Evolutionary conservation across 441 rosid genomes (phyloP), one percentile per base, ranked within the genome.

Genomic region (Populus hybrid): DNA sequence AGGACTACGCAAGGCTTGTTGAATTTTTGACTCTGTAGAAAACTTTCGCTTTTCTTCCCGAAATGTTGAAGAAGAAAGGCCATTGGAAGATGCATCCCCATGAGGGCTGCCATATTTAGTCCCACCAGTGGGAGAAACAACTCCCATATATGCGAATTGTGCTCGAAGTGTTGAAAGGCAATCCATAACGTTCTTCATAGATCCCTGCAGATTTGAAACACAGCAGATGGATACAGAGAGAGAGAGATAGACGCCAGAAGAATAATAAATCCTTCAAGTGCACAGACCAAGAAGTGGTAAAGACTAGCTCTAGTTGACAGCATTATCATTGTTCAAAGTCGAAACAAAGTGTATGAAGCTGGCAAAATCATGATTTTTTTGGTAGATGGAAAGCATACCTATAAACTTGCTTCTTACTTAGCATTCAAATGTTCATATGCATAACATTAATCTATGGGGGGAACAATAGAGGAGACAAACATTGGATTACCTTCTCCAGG

Each of bases 401-500:
- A 4, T 64, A 42, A 64, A 4, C n/a, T 76, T 50, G 18, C 61
- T 36, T 76, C 35, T 68, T 14, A n/a, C 18, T 64, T 40, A 11
- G 59, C 50, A 69, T 19, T 61, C 19, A 75, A 57, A 65, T 79
- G 23, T 57, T 10, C 30, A 65, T 67, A 23, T 61, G 42, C 59
- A 36, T 67, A 65, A 28, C 65, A 53, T 3, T 35, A 40, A 34
- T 53, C 24, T 24, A 24, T 24, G 24, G 24, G 24, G 24, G 24
- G 24, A 24, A 24, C 12, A 66, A 59, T 14, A 38, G n/a, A 63
- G 72, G 69, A 46, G 36, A 14, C 4, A 12, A 67, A 72, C n/a
- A 59, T 64, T 10, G 34, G 16, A 40, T 61, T 85, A 91, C 94
- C 94, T 87, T 89, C 83, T 89, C 86, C 72, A 91, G 83, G 76